phyloP scores from a whole-genome alignment of 345 rosid species.

The Limnanthes douglasii region DNA sequence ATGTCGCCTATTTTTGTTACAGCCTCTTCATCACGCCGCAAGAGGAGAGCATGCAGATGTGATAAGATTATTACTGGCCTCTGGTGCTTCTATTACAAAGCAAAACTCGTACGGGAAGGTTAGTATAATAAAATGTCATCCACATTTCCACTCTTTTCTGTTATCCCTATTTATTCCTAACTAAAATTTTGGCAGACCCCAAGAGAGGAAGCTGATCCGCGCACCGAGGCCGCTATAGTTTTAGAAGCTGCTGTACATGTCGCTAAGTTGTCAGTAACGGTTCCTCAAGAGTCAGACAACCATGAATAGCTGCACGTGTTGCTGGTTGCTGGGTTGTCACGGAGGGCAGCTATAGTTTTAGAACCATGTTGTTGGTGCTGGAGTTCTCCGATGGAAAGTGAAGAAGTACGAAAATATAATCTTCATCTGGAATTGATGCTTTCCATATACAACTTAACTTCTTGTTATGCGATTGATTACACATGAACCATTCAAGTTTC shows the following conservation, averaged over 20 bases:
- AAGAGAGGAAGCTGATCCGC: constrained; percentile 42
- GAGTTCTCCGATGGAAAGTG: too few species aligned
- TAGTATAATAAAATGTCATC: constrained; percentile 5
- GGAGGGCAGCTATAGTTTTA: too few species aligned
- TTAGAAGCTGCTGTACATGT: constrained; percentile 35
- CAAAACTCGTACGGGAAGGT: constrained; percentile 66
- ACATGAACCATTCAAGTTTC: too few species aligned
- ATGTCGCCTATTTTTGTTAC: constrained; percentile 6
- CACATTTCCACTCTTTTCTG: not conserved
- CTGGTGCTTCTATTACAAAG: constrained; percentile 50
- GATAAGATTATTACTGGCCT: constrained; percentile 40
- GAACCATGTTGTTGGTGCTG: too few species aligned
- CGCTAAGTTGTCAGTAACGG: too few species aligned
- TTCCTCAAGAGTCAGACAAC: too few species aligned
- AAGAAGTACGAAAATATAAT: too few species aligned
- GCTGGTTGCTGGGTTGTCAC: too few species aligned
- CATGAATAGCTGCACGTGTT: too few species aligned
- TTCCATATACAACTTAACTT: too few species aligned
- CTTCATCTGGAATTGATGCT: too few species aligned
- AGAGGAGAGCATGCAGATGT: constrained; percentile 80
- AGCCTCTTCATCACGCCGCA: constrained; percentile 97
- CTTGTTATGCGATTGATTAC: too few species aligned
- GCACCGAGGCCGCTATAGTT: constrained; percentile 38
- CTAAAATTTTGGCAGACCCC: constrained; percentile 34
- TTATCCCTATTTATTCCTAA: constrained; percentile 5